Percentiles rank a stretch among this genome's conserved stretches.
Conservation (phyloP, 257 asterid genomes). For the Cordia subcordata region DNA sequence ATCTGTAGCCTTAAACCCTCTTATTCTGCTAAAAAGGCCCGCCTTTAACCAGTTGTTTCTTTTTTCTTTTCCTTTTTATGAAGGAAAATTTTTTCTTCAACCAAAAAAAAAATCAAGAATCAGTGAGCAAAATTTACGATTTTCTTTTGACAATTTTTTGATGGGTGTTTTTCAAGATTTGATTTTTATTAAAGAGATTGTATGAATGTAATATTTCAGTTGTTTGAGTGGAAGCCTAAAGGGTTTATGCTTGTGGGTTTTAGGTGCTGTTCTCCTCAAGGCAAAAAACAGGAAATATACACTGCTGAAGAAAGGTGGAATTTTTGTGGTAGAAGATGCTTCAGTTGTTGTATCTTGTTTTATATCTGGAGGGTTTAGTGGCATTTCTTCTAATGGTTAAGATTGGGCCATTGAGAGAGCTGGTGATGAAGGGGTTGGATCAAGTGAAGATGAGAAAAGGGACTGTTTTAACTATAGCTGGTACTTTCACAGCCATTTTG, state of each 20-base stretch:
- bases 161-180: background rate
- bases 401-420: constrained; percentile 86
- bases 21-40: background rate
- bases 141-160: background rate
- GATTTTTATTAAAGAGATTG: background rate
- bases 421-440: constrained; percentile 82
- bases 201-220: too few species aligned
- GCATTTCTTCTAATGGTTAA: constrained; percentile 83
- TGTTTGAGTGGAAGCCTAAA: too few species aligned
- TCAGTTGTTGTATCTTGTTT: constrained; percentile 76
- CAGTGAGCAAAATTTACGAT: background rate
- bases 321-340: constrained; percentile 38
- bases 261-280: too few species aligned
- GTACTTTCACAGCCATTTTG: constrained; percentile 69
- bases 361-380: constrained; percentile 64
- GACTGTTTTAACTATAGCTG: constrained; percentile 79
- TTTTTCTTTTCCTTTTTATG: too few species aligned
- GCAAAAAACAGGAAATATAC: background rate
- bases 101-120: too few species aligned
- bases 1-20: background rate
- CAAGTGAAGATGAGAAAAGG: constrained; percentile 85
- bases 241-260: background rate
- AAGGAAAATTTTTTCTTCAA: too few species aligned
- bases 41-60: background rate
- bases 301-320: background rate